Base-by-base conservation (phyloP, 2,329 filamentous ascomycete genomes). In the Cladosporium oxysporum region DNA sequence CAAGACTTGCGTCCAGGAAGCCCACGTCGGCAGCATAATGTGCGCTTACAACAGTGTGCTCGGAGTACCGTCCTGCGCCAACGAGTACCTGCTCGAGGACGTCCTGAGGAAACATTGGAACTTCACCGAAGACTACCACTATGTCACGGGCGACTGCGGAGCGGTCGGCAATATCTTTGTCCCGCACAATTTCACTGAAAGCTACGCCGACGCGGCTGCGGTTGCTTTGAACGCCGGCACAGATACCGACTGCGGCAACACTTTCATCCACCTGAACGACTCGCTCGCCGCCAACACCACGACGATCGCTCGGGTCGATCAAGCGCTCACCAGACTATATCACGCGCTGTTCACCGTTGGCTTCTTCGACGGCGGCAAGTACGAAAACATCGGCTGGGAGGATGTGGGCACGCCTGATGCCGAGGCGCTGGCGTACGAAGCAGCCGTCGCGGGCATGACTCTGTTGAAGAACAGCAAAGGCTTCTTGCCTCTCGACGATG, bases 61-160 rank as follows among this genome's bases (percentile, higher is more conserved):
- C 71, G 88, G 88, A 0, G 81, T 86, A 0, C 87, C 88, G 0
- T 81, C 85, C 1, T 90, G 88, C 69, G 85, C 86, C 0, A 84
- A 84, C 68, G 77, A 80, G 0, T 90, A 87, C 67, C 80, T 90
- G 2, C 80, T 90, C 41, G 81, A 87, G 67, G 84, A 83, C 0
- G 79, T 90, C 10, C 79, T 91, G 5, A 81, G 88, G 1, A 83
- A 88, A 44, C 83, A 85, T 69, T 90, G 87, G 84, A 81, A 80
- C 29, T 91, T 87, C 80, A 83, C 81, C 0, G 80, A 83, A 3
- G 65, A 65, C 28, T 83, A 87, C 53, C 84, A 88, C 66, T 88
- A 84, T 71, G 81, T 90, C 37, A 86, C 84, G 0, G 85, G 83
- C 16, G 88, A 90, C 71, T 90, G 88, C 69, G 86, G 86, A 64